Evolutionary conservation across 2,329 filamentous ascomycete genomes (phyloP).

Genomic region (Xenosphaeropsis pyriputrescens): DNA sequence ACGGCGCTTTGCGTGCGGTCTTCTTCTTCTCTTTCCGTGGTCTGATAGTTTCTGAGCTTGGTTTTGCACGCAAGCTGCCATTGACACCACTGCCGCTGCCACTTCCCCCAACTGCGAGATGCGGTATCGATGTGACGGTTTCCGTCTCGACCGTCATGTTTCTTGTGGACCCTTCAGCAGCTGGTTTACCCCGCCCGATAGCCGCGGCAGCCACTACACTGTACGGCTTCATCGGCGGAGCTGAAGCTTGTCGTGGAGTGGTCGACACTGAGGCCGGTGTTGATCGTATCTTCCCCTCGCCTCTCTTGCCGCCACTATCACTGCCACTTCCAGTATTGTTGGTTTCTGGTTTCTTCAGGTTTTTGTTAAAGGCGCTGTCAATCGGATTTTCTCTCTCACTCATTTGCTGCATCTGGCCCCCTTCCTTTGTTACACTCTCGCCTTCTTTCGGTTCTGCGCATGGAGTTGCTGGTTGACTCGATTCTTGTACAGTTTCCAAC

Average conservation of each 20-base stretch:
- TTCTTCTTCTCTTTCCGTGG: constrained; percentile 90
- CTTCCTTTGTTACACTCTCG: constrained; percentile 30
- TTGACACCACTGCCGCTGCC: constrained; percentile 46
- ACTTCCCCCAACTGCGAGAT: constrained; percentile 58
- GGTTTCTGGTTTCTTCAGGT: constrained; percentile 18
- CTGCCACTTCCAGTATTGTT: constrained; percentile 45
- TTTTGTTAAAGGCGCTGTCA: constrained; percentile 17
- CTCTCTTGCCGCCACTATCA: constrained; percentile 46
- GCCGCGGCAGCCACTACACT: constrained; percentile 44
- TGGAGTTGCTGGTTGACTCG: constrained; percentile 63
- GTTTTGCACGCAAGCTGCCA: constrained; percentile 70
- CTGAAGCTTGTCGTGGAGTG: constrained; percentile 17
- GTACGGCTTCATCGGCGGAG: constrained; percentile 30
- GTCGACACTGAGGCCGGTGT: constrained; percentile 17
- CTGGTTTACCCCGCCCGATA: constrained; percentile 47
- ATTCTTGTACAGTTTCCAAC: constrained; percentile 85
- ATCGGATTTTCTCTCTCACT: constrained; percentile 19
- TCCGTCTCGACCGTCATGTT: constrained; percentile 98
- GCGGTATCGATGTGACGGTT: constrained; percentile 81
- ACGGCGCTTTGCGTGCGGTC: constrained; percentile 56
- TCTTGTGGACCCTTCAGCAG: constrained; percentile 57
- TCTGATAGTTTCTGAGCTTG: constrained; percentile 89
- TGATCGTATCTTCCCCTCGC: constrained; percentile 21
- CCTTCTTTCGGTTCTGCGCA: constrained; percentile 24
- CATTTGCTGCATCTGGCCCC: constrained; percentile 27